phyloP scores from a whole-genome alignment of 2,329 filamentous ascomycete species.

The Gyromitra esculenta region DNA sequence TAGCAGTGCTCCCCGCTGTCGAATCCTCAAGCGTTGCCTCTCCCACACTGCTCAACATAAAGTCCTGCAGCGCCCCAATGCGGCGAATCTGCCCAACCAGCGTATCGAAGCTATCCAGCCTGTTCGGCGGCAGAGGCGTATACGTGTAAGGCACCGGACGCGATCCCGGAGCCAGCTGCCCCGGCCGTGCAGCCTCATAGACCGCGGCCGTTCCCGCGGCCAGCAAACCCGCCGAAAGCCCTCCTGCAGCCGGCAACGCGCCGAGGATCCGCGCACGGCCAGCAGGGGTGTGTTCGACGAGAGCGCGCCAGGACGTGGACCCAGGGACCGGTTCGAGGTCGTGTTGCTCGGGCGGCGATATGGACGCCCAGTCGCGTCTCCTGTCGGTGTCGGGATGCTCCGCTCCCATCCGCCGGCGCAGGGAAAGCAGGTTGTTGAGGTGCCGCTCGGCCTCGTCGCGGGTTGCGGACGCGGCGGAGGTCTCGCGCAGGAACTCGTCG shows the following conservation, averaged over 20 bases:
- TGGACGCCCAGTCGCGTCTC: background rate
- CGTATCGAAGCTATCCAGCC: constrained; percentile 55
- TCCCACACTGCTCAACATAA: constrained; percentile 54
- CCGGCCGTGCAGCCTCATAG: background rate
- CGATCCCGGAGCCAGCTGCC: background rate
- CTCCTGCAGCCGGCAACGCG: constrained; percentile 4
- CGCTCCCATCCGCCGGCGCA: constrained; percentile 31
- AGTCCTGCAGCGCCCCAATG: constrained; percentile 57
- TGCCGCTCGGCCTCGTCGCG: constrained; percentile 44
- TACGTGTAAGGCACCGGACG: constrained; percentile 23
- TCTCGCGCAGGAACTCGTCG: constrained; percentile 57
- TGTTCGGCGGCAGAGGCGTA: constrained; percentile 9
- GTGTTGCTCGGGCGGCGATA: background rate
- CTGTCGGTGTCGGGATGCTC: constrained; percentile 6
- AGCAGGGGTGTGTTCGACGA: constrained; percentile 45
- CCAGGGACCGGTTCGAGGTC: background rate
- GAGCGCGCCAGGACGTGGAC: constrained; percentile 29
- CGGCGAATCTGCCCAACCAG: constrained; percentile 56
- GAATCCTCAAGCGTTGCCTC: constrained; percentile 10
- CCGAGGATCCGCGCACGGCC: constrained; percentile 44
- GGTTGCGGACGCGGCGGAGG: constrained; percentile 46
- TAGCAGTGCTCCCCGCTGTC: background rate
- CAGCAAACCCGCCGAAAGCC: background rate
- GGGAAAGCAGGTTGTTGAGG: constrained; percentile 41
- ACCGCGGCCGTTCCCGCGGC: background rate